phyloP scores from a whole-genome alignment of 257 asterid genomes.

The Gentiana straminea region DNA sequence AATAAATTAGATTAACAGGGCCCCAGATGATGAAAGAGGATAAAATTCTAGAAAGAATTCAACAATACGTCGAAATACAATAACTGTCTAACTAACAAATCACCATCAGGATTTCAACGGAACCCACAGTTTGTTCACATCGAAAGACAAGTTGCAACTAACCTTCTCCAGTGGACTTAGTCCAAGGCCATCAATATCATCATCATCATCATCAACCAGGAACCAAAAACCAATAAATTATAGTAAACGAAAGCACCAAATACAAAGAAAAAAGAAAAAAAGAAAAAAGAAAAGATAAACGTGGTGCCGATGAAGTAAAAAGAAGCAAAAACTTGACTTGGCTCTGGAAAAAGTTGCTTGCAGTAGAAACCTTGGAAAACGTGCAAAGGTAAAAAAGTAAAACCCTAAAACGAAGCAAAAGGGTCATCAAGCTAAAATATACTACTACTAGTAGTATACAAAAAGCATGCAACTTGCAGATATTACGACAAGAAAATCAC shows the following conservation, averaged over 20 bases:
- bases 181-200: slow-evolving; percentile 4
- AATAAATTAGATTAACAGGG: too few species aligned
- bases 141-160: too few species aligned
- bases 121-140: too few species aligned
- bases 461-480: too few species aligned
- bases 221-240: too few species aligned
- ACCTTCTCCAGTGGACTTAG: not conserved
- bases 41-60: too few species aligned
- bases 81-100: too few species aligned
- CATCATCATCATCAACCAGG: not conserved
- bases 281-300: not conserved
- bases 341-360: not conserved
- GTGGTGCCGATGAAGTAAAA: not conserved
- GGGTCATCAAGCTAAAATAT: not conserved
- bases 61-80: too few species aligned
- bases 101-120: too few species aligned
- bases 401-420: slow-evolving; percentile 7
- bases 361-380: not conserved
- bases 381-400: not conserved
- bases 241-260: too few species aligned
- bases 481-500: not conserved
- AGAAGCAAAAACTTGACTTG: not conserved
- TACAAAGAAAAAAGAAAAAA: slow-evolving; percentile 2
- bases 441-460: too few species aligned
- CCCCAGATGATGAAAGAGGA: too few species aligned